Percentiles rank a stretch among this genome's conserved stretches.
Conservation (phyloP, 306 rosid genomes). For the Nissolia schottii region DNA sequence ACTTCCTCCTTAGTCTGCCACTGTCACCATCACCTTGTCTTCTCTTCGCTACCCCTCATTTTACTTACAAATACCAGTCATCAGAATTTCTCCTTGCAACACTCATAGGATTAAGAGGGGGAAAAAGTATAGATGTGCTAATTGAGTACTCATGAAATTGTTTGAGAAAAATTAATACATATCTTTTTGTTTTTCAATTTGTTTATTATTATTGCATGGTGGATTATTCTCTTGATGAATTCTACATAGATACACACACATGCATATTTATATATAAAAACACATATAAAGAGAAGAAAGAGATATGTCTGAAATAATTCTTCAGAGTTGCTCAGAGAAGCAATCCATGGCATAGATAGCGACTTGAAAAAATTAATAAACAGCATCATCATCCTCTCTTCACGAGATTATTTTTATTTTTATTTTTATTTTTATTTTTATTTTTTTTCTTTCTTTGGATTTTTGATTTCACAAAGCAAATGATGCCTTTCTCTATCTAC, state of each 20-base stretch:
- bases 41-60: constrained; percentile 17
- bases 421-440: not conserved
- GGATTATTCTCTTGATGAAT: constrained; percentile 18
- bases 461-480: constrained; percentile 24
- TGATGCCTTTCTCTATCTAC: constrained; percentile 45
- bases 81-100: constrained; percentile 13
- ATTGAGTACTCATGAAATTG: constrained; percentile 28
- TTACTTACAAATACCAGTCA: constrained; percentile 25
- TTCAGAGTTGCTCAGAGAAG: constrained; percentile 55
- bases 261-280: not conserved
- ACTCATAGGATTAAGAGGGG: constrained; percentile 17
- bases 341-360: constrained; percentile 62
- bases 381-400: constrained; percentile 44
- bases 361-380: constrained; percentile 54
- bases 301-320: constrained; percentile 27
- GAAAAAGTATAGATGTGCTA: not conserved
- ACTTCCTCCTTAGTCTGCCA: constrained; percentile 30
- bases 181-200: constrained; percentile 25
- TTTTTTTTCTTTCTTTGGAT: not conserved
- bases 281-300: constrained; percentile 6
- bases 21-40: constrained; percentile 44
- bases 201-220: constrained; percentile 31
- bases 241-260: constrained; percentile 26
- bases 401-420: constrained; percentile 32
- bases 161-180: not conserved